Base-by-base conservation (phyloP, 768 basidiomycete species). In the Pleurotus ostreatus region DNA sequence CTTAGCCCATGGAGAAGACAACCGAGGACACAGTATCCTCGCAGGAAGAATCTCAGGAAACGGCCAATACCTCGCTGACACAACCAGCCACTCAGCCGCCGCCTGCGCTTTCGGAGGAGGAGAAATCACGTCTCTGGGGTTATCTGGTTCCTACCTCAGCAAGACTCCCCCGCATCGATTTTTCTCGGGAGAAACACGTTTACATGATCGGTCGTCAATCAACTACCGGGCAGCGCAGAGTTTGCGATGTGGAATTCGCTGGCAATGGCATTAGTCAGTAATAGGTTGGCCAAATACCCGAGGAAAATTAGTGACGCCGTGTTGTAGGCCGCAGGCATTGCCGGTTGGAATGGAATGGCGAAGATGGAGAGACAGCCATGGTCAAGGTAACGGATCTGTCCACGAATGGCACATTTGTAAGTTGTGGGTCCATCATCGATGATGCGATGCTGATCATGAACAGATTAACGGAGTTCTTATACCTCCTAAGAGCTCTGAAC, bases 261-360 rank as follows among this genome's bases (percentile, higher is more conserved):
- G 86, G 87, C 7, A 79, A 77, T 72, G 89, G 82, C 77, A 81
- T 92, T 65, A 92, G 90, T 92, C 61, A 74, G 82, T 79, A 58
- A 22, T 40, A 7, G 30, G 45, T 11, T 25, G 20, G 49, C 34
- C 47, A 37, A 18, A 46, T 5, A 25, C 23, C 23, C 23, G n/a
- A n/a, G 13, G 5, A 38, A 13, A 26, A 4, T 2, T 18, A 53
- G 6, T 39, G 16, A 47, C 13, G 23, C 15, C 8, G 25, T 41
- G 15, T 6, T 23, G 12, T 57, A 84, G 83, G 82, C 66, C 84
- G 83, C 63, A 67, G 64, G 5, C 88, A 89, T 63, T 83, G 81
- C 62, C 63, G 63, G n/a, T 76, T 89, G 43, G 65, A 65, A 4
- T 88, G 85, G 86, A 80, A 87, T 62, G 83, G 82, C 6, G 65